A percentile compares a stretch with the other conserved stretches of the same genome.
Conservation (phyloP, 1,284 basidiomycete species). For the Porogramme epimiltina region DNA sequence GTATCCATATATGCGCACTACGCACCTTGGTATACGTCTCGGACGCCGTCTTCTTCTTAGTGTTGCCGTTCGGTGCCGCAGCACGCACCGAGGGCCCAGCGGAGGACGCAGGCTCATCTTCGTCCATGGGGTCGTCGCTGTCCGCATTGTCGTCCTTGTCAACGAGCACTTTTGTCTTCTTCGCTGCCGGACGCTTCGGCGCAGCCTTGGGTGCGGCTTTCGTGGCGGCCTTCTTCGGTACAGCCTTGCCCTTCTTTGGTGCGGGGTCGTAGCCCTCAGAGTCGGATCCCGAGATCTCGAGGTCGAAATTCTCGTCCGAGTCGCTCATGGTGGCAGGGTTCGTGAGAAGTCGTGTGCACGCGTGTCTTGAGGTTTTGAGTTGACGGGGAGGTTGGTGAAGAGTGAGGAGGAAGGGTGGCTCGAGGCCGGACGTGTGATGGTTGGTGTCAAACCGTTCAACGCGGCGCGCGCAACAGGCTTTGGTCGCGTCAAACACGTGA, state of each 20-base stretch:
- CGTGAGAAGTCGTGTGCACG: conserved; percentile 1
- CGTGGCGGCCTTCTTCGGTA: conserved; percentile 36
- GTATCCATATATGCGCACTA: neutral
- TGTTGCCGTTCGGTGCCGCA: conserved; percentile 32
- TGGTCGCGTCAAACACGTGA: conserved; percentile 13
- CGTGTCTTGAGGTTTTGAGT: neutral
- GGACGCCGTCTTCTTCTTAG: conserved; percentile 84
- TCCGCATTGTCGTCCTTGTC: conserved; percentile 62
- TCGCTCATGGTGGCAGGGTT: conserved; percentile 44
- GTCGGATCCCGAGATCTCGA: conserved; percentile 59
- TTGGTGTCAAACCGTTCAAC: conserved; percentile 3
- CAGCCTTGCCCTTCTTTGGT: conserved; percentile 53
- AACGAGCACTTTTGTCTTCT: conserved; percentile 72
- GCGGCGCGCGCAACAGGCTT: conserved; percentile 3
- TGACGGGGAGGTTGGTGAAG: neutral
- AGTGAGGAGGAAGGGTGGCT: neutral
- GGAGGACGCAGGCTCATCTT: conserved; percentile 38
- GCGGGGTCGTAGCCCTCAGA: conserved; percentile 67
- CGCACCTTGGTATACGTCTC: conserved; percentile 91
- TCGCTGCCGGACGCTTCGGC: conserved; percentile 64
- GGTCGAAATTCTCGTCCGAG: conserved; percentile 70
- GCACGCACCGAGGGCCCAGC: conserved; percentile 34
- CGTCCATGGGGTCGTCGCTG: conserved; percentile 43
- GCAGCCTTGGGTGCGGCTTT: conserved; percentile 46
- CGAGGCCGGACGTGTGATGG: conserved; percentile 5